These are phyloP conservation scores for Phytophthora podocarpi DNA, from an alignment of 352 stramenopile genomes.

Conservation along the genomic window DNA sequence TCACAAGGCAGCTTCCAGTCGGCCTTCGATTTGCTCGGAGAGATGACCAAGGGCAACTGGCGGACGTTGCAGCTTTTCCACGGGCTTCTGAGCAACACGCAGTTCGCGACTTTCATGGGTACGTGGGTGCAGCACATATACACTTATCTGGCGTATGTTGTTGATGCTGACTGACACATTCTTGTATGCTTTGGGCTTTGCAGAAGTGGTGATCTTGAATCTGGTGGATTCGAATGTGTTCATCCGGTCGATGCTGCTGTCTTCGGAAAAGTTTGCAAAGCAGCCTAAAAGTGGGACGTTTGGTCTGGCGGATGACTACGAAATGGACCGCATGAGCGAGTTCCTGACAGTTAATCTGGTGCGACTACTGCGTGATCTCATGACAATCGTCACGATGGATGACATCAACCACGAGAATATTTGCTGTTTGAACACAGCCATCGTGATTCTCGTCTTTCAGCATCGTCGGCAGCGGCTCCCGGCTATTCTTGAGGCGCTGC, in stretches of 20 bases:
- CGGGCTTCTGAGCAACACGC: conserved; percentile 79
- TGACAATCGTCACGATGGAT: conserved; percentile 94
- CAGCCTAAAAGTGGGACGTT: conserved; percentile 41
- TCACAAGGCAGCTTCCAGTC: conserved; percentile 94
- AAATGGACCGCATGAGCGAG: conserved; percentile 82
- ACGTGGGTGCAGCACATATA: conserved; percentile 17
- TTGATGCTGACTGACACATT: conserved; percentile 1
- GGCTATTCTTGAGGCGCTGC: conserved; percentile 64
- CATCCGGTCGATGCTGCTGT: conserved; percentile 92
- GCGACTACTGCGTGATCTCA: conserved; percentile 92
- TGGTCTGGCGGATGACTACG: conserved; percentile 53
- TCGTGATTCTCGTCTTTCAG: conserved; percentile 95
- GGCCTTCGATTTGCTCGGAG: conserved; percentile 95
- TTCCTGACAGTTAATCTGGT: conserved; percentile 92
- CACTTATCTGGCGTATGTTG: conserved; percentile 2
- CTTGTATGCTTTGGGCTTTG: conserved; percentile 9
- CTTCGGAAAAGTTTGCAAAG: conserved; percentile 72
- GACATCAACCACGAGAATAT: conserved; percentile 98
- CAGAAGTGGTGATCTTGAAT: conserved; percentile 93
- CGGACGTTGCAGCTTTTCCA: conserved; percentile 92
- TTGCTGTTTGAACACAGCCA: conserved; percentile 96
- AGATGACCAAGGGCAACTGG: conserved; percentile 95
- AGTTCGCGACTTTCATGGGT: conserved; percentile 92
- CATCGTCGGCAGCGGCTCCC: conserved; percentile 87
- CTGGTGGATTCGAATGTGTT: conserved; percentile 98